A percentile compares a stretch with the other conserved stretches of the same genome.
Conservation (phyloP, 2,329 filamentous ascomycete genomes). For the Nothomitra cinnamomea region DNA sequence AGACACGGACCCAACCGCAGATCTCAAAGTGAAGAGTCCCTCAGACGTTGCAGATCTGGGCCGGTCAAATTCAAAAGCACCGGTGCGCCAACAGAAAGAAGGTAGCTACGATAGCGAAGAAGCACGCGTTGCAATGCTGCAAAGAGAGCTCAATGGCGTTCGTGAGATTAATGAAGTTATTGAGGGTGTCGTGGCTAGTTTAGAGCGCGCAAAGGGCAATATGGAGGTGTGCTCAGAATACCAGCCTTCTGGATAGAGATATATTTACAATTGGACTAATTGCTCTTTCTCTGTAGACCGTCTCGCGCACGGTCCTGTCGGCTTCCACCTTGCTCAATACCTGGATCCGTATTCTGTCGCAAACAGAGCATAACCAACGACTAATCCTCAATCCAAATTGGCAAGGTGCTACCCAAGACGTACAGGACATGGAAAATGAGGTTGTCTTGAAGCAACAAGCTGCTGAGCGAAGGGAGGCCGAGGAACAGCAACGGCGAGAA, state of each 20-base stretch:
- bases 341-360: conserved; percentile 89
- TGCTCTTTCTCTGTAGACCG: conserved; percentile 38
- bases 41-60: conserved; percentile 21
- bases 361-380: conserved; percentile 94
- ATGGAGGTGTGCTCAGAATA: conserved; percentile 25
- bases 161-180: conserved; percentile 77
- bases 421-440: conserved; percentile 75
- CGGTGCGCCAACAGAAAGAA: conserved; percentile 27
- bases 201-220: conserved; percentile 30
- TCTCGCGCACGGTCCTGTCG: conserved; percentile 69
- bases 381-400: conserved; percentile 76
- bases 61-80: conserved; percentile 24
- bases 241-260: not conserved
- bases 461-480: conserved; percentile 56
- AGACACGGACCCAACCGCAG: conserved; percentile 9
- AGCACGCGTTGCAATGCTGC: conserved; percentile 55
- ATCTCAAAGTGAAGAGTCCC: conserved; percentile 6
- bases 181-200: conserved; percentile 35
- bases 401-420: conserved; percentile 76
- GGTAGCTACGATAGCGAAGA: conserved; percentile 45
- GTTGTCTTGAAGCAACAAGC: conserved; percentile 55
- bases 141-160: conserved; percentile 65
- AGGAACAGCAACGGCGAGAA: conserved; percentile 64
- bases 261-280: conserved; percentile 3
- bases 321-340: conserved; percentile 83